A percentile compares a stretch with the other conserved stretches of the same genome.
Conservation (phyloP, 805 yeast species). For the Debaryomyces maramus region DNA sequence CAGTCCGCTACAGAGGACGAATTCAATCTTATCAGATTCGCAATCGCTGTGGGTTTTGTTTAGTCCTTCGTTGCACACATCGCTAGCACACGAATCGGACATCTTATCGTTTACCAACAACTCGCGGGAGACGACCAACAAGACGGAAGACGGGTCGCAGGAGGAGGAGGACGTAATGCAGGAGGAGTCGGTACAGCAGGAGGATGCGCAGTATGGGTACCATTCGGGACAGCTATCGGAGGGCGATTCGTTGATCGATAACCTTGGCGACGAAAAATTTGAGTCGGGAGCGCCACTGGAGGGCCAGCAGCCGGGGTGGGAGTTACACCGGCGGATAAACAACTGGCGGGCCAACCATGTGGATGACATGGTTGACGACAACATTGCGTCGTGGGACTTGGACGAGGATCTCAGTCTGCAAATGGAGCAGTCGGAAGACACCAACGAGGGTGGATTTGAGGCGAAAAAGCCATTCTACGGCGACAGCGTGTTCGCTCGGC, state of each 20-base stretch:
- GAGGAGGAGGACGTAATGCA: not conserved
- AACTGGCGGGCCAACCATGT: slow-evolving; percentile 19
- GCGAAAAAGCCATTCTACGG: slow-evolving; percentile 8
- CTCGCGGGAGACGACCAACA: not conserved
- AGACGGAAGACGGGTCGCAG: not conserved
- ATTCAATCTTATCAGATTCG: slow-evolving; percentile 21
- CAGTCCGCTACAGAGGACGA: slow-evolving; percentile 15
- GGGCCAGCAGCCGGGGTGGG: slow-evolving; percentile 4
- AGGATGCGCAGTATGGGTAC: not conserved
- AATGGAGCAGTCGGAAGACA: not conserved
- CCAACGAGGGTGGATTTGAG: too few species aligned
- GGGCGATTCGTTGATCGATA: not conserved
- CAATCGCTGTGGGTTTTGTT: slow-evolving; percentile 30
- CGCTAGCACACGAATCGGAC: slow-evolving; percentile 20
- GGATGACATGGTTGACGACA: slow-evolving; percentile 28
- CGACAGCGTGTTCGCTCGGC: slow-evolving; percentile 6
- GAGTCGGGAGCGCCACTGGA: slow-evolving; percentile 13
- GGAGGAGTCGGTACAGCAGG: not conserved
- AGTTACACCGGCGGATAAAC: slow-evolving; percentile 15
- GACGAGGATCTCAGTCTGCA: slow-evolving; percentile 20
- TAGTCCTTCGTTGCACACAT: slow-evolving; percentile 17
- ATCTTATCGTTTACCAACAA: slow-evolving; percentile 26
- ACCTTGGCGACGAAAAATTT: slow-evolving; percentile 6
- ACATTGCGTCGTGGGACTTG: slow-evolving; percentile 38
- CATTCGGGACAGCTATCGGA: not conserved